A percentile compares a stretch with the other conserved stretches of the same genome.
Evolutionary conservation across 306 rosid genomes (phyloP).

Genomic region (Rosa chinensis): DNA sequence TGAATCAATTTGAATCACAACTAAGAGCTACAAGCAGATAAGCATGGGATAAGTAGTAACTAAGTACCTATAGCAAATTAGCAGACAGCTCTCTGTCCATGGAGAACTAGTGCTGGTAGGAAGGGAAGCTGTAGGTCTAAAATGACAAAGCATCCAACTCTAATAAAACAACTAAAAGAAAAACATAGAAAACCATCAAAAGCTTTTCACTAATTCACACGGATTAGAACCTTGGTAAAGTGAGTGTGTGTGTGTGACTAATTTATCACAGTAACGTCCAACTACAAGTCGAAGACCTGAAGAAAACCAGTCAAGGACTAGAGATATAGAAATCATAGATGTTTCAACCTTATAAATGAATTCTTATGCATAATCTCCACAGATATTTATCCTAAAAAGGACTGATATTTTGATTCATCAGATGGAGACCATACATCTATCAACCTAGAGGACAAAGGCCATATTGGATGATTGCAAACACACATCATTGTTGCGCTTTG

Average conservation of each 20-base stretch:
- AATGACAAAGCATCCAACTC: too few relatives aligned
- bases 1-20: background rate
- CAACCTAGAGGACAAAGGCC: background rate
- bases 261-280: background rate
- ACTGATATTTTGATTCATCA: too few relatives aligned
- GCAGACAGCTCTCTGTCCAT: too few relatives aligned
- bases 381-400: too few relatives aligned
- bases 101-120: too few relatives aligned
- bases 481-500: background rate
- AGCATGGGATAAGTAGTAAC: background rate
- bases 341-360: too few relatives aligned
- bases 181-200: background rate
- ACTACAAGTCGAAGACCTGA: background rate
- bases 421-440: background rate
- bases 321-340: too few relatives aligned
- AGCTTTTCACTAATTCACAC: background rate
- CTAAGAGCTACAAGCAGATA: background rate
- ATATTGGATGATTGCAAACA: background rate
- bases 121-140: too few relatives aligned
- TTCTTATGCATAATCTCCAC: too few relatives aligned
- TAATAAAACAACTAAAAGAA: background rate
- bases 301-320: background rate
- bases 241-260: background rate
- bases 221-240: background rate
- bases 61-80: too few relatives aligned